These are phyloP conservation scores for Phylloporus rhodoxanthus DNA, from an alignment of 768 basidiomycete genomes.

Conservation along the genomic window DNA sequence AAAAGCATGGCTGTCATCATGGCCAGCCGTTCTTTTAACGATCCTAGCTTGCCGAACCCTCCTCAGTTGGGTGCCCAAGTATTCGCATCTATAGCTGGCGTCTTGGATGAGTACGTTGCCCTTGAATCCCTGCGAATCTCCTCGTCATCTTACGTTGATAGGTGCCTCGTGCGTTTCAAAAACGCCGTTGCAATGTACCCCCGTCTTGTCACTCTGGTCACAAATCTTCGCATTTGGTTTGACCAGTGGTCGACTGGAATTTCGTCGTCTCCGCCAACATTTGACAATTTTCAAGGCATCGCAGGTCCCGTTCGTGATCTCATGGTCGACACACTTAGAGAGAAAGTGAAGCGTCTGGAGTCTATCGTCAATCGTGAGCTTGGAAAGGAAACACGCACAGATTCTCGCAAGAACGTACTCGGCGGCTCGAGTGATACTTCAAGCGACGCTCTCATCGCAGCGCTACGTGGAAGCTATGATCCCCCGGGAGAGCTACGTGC, in stretches of 20 bases:
- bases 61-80: constrained; percentile 36
- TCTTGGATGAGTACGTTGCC: constrained; percentile 48
- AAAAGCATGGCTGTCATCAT: constrained; percentile 33
- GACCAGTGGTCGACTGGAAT: constrained; percentile 44
- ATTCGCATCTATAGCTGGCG: constrained; percentile 40
- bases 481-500: constrained; percentile 48
- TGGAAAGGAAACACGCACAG: constrained; percentile 27
- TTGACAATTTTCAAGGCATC: constrained; percentile 39
- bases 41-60: constrained; percentile 13
- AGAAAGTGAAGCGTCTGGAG: constrained; percentile 28
- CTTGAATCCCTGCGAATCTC: constrained; percentile 15
- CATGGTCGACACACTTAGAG: constrained; percentile 27
- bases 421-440: background rate
- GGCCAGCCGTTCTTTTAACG: constrained; percentile 30
- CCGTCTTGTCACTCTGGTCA: constrained; percentile 36
- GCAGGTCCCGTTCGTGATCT: constrained; percentile 32
- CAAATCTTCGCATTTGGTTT: constrained; percentile 41
- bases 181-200: constrained; percentile 45
- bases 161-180: constrained; percentile 56
- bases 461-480: constrained; percentile 40
- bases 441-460: constrained; percentile 35
- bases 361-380: constrained; percentile 51
- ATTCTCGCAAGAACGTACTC: constrained; percentile 3
- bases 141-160: constrained; percentile 17
- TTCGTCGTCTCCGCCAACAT: constrained; percentile 32